Evolutionary conservation across 139 green algal genomes (phyloP).

Genomic region (Chlamydomonas schloesseri): DNA sequence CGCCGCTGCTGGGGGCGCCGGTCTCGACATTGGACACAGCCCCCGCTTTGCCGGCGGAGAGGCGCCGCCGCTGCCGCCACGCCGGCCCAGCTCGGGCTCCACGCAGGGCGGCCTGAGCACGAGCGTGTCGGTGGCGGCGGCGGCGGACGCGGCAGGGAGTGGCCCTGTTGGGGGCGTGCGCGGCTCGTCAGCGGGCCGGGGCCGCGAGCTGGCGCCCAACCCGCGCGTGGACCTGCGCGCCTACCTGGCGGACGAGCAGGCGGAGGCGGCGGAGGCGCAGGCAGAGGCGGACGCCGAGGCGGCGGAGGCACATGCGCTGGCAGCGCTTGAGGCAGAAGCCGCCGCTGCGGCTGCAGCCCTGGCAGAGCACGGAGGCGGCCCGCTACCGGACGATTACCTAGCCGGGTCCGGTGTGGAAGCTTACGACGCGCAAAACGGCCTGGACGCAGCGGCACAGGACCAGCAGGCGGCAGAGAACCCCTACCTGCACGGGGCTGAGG

Average conservation of each 20-base stretch:
- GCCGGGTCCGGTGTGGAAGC: too few relatives aligned
- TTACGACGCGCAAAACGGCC: too few relatives aligned
- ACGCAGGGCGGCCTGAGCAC: not conserved
- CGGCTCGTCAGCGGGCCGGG: slow-evolving; percentile 24
- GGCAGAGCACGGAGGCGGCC: not conserved
- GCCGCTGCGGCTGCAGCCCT: not conserved
- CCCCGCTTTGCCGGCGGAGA: too few relatives aligned
- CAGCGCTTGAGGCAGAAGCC: not conserved
- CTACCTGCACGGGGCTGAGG: not conserved
- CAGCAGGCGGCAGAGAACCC: not conserved
- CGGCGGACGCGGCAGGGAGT: not conserved
- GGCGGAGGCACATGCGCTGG: too few relatives aligned
- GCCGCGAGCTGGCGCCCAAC: slow-evolving; percentile 9
- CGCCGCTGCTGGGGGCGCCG: too few relatives aligned
- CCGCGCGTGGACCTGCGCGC: slow-evolving; percentile 12
- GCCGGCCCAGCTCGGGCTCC: not conserved
- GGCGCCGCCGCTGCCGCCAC: too few relatives aligned
- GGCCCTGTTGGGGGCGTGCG: not conserved
- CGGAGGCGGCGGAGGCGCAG: not conserved
- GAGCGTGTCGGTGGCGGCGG: not conserved
- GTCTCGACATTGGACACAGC: too few relatives aligned
- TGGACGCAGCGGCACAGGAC: too few relatives aligned
- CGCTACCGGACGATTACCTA: too few relatives aligned
- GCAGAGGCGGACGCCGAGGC: not conserved
- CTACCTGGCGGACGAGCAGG: slow-evolving; percentile 27